A percentile compares a stretch with the other conserved stretches of the same genome.
phyloP scores from a whole-genome alignment of 176 grass and related monocot genomes.

The Ensete ventricosum region DNA sequence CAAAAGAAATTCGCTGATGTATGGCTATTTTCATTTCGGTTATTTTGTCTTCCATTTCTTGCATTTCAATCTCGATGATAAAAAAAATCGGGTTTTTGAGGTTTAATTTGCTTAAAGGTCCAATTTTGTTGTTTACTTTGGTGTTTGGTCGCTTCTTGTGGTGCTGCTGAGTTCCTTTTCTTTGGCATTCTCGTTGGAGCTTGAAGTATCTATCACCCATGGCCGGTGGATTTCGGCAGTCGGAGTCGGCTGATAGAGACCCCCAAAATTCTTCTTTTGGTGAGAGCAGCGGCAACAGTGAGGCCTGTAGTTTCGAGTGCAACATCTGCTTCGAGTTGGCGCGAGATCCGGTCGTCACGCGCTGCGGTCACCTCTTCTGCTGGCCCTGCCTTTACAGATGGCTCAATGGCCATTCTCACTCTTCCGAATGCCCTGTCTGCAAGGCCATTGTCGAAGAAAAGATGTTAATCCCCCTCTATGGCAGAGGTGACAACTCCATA shows the following conservation, averaged over 20 bases:
- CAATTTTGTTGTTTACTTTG: too few relatives aligned
- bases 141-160: too few relatives aligned
- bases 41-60: too few relatives aligned
- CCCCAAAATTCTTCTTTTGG: conserved; percentile 20
- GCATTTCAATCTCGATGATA: too few relatives aligned
- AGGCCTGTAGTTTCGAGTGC: conserved; percentile 65
- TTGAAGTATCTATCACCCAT: conserved; percentile 14
- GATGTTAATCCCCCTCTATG: conserved; percentile 66
- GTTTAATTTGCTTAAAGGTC: too few relatives aligned
- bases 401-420: conserved; percentile 71
- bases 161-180: too few relatives aligned
- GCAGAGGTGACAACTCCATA: conserved; percentile 33
- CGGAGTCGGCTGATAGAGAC: conserved; percentile 16
- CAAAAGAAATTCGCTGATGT: too few relatives aligned
- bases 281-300: conserved; percentile 22
- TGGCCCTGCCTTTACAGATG: conserved; percentile 80
- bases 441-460: conserved; percentile 63
- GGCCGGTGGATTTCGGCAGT: conserved; percentile 33
- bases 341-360: conserved; percentile 67
- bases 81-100: too few relatives aligned
- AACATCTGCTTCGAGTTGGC: conserved; percentile 87
- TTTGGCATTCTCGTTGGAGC: too few relatives aligned
- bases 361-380: conserved; percentile 76
- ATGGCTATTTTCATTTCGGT: too few relatives aligned
- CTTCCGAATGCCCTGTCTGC: conserved; percentile 69